Evolutionary conservation across 441 rosid genomes (phyloP).

Genomic region (Erysimum cheiri): DNA sequence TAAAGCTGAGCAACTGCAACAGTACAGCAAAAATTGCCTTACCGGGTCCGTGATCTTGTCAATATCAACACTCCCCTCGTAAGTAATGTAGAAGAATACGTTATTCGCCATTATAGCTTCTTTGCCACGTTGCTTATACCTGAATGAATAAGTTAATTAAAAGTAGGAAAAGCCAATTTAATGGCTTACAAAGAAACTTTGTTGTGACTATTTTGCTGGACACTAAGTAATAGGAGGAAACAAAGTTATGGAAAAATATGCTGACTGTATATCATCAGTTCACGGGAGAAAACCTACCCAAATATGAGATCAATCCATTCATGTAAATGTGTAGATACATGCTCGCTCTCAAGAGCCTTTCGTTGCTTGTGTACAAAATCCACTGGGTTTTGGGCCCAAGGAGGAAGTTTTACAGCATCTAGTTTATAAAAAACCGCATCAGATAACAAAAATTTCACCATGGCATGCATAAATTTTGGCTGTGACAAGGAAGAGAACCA

Average conservation of each 20-base stretch:
- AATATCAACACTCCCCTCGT: slow-evolving; percentile 96
- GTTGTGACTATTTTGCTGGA: slow-evolving; percentile 30
- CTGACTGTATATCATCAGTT: slow-evolving; percentile 23
- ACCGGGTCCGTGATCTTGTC: slow-evolving; percentile 94
- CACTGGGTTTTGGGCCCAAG: slow-evolving; percentile 93
- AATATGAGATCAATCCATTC: slow-evolving; percentile 99
- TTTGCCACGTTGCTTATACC: slow-evolving; percentile 98
- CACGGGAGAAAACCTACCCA: slow-evolving; percentile 62
- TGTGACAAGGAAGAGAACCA: slow-evolving; percentile 32
- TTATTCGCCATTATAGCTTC: slow-evolving; percentile 97
- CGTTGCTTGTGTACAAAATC: slow-evolving; percentile 98
- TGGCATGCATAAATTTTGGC: slow-evolving; percentile 28
- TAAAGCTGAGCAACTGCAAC: slow-evolving; percentile 27
- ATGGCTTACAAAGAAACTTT: background rate
- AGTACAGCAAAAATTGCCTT: slow-evolving; percentile 46
- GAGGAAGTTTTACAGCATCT: slow-evolving; percentile 95
- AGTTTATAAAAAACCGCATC: slow-evolving; percentile 44
- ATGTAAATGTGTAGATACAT: slow-evolving; percentile 95
- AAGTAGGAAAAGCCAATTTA: background rate
- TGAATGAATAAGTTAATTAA: slow-evolving; percentile 50
- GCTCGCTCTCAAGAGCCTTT: slow-evolving; percentile 96
- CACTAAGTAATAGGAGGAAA: slow-evolving; percentile 33
- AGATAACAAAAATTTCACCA: slow-evolving; percentile 18
- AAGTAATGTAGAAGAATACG: slow-evolving; percentile 97
- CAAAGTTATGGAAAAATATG: slow-evolving; percentile 28